A percentile compares a stretch with the other conserved stretches of the same genome.
Conservation (phyloP, 1,139 yeast genomes). For the Hyphopichia wangnamkhiaoensis region DNA sequence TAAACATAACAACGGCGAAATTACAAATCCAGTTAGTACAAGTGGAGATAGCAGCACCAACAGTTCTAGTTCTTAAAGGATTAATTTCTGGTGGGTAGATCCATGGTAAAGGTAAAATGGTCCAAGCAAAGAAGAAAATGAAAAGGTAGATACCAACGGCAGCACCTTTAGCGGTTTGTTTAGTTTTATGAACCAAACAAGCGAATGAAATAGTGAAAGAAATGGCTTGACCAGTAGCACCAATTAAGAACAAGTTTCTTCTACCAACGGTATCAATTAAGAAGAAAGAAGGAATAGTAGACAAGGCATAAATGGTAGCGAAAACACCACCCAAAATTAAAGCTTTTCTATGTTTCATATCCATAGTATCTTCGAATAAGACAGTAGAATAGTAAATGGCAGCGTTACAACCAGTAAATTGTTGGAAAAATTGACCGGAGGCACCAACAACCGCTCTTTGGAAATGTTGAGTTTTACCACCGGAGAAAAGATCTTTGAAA, state of each 20-base stretch:
- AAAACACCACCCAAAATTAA: conserved; percentile 83
- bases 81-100: conserved; percentile 64
- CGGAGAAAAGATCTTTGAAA: conserved; percentile 53
- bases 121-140: conserved; percentile 55
- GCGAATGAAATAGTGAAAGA: conserved; percentile 45
- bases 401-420: conserved; percentile 71
- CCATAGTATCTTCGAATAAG: conserved; percentile 63
- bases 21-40: conserved; percentile 51
- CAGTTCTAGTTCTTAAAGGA: conserved; percentile 62
- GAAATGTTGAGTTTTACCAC: conserved; percentile 59
- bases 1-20: conserved; percentile 51
- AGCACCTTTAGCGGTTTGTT: conserved; percentile 44
- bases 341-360: conserved; percentile 61
- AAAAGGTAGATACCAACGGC: conserved; percentile 56
- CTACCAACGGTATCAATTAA: conserved; percentile 71
- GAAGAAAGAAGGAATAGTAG: conserved; percentile 65
- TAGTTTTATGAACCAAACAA: conserved; percentile 37
- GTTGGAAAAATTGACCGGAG: conserved; percentile 56
- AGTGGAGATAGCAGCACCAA: conserved; percentile 52
- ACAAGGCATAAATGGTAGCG: conserved; percentile 73
- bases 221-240: conserved; percentile 49
- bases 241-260: conserved; percentile 63
- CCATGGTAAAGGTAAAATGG: conserved; percentile 60
- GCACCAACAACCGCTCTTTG: conserved; percentile 63
- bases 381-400: conserved; percentile 73